Base-by-base conservation (phyloP, 2,329 filamentous ascomycete genomes). In the Penicillium sp. region DNA sequence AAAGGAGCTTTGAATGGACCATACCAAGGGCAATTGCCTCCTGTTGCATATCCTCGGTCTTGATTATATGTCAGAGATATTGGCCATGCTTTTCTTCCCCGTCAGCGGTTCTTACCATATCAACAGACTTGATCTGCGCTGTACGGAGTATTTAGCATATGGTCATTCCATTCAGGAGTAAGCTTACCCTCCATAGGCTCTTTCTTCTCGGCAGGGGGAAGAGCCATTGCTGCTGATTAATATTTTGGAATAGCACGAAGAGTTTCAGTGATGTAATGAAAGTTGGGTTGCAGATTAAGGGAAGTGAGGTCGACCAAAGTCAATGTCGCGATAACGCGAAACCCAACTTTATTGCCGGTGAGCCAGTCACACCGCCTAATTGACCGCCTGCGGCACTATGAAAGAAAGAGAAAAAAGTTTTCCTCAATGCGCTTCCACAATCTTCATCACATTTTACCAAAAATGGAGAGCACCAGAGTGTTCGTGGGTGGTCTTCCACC, bases 81-180 rank as follows among this genome's bases (percentile, higher is more conserved):
- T 14, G 10, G 38, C 19, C 54, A 54, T 53, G 41, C 27, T 26
- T n/a, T 54, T 56, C 49, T 36, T 41, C 49, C 27, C 53, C 23
- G 23, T 53, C 44, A 26, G 52, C 26, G 32, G 50, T 42, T 47
- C 80, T 75, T 82, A 97, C 94, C 94, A 99, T 99, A 73, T 99
- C 94, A 56, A 91, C 93, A 66, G 92, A 96, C 81, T 99, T 99
- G 77, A 99, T 87, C 78, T 96, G 91, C 60, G 91, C 94, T 99
- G 70, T 41, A 48, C 26, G 41, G 19, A 29, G 47, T 41, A 48
- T 59, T 64, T 64, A 70, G 61, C 47, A 36, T 46, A 47, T 49
- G 38, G 30, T 43, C 39, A 34, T 26, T 46, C 16, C 41, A 48
- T 40, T 38, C 40, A 19, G 35, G 26, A 39, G 35, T 27, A 11